phyloP scores from a whole-genome alignment of 2,329 filamentous ascomycete genomes.

The Neofusicoccum umdonicola region DNA sequence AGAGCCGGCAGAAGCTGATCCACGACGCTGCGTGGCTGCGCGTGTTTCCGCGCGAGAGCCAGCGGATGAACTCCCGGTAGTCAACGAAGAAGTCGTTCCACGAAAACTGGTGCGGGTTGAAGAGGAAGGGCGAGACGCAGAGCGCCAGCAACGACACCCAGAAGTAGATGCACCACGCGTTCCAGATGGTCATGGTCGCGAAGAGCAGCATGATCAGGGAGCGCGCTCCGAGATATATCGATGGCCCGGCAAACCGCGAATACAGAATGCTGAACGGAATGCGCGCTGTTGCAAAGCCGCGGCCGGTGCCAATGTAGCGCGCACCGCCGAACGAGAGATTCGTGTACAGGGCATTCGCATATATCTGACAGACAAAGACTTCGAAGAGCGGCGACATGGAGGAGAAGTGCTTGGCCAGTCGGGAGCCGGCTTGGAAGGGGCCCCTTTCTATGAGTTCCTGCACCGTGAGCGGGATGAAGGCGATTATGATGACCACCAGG shows the following conservation, averaged over 20 bases:
- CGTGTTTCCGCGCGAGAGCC: constrained; percentile 95
- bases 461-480: constrained; percentile 87
- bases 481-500: constrained; percentile 98
- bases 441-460: constrained; percentile 96
- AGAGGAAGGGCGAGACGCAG: constrained; percentile 89
- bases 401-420: constrained; percentile 90
- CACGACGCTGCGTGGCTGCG: constrained; percentile 92
- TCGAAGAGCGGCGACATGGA: constrained; percentile 96
- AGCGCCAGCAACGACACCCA: constrained; percentile 90
- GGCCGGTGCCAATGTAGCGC: constrained; percentile 96
- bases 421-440: constrained; percentile 82
- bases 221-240: constrained; percentile 90
- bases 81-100: constrained; percentile 99
- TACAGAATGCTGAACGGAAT: constrained; percentile 97
- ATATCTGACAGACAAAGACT: constrained; percentile 98
- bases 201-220: constrained; percentile 93
- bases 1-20: constrained; percentile 95
- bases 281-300: constrained; percentile 96
- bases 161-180: constrained; percentile 86
- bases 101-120: constrained; percentile 97
- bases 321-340: constrained; percentile 95
- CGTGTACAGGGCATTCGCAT: constrained; percentile 91
- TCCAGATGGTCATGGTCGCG: constrained; percentile 88
- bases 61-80: constrained; percentile 95
- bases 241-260: constrained; percentile 92